Base-by-base conservation (phyloP, 331 rosid species). In the Quercus phellos region DNA sequence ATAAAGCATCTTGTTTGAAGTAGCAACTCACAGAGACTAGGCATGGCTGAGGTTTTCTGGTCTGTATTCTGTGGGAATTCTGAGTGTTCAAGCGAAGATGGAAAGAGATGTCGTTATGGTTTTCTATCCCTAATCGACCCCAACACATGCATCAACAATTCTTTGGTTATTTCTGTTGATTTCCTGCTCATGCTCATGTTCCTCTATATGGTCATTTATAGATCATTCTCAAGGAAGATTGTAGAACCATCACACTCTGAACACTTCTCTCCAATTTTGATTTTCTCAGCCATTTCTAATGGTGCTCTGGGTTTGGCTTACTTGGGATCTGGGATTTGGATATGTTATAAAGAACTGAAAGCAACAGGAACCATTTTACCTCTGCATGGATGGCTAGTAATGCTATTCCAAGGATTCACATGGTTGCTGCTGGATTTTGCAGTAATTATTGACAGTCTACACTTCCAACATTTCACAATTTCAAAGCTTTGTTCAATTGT, bases 261-360 rank as follows among this genome's bases (percentile, higher is more conserved):
- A 19, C 27, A 21, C 34, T 55, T 54, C 42, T n/a, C 77, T 55
- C 27, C 72, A 8, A 7, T 77, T 2, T 55, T 74, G n/a, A 55
- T 51, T 4, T n/a, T 73, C 76, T 77, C 79, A 0, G 68, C 29
- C 10, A 5, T 32, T 35, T 68, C 58, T 14, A 82, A 82, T 73
- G 73, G 73, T 14, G 14, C 13, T 58, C 70, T 78, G 73, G 77
- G 61, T 74, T 58, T 78, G 77, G 85, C 79, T 51, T 68, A 67
- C 56, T 82, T 82, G 66, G 77, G 58, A 38, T 74, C 21, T 24
- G 79, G 79, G 19, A 69, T 82, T n/a, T 73, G 85, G 74, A 68
- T 18, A 68, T 22, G 60, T 46, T 4, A 54, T 6, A 74, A 72
- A 75, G 68, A 72, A 72, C 35, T 54, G 30, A 42, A 72, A 14